A percentile compares a stretch with the other conserved stretches of the same genome.
Evolutionary conservation across 2,329 filamentous ascomycete genomes (phyloP).

Genomic region (Penicillium psychrosexuale): DNA sequence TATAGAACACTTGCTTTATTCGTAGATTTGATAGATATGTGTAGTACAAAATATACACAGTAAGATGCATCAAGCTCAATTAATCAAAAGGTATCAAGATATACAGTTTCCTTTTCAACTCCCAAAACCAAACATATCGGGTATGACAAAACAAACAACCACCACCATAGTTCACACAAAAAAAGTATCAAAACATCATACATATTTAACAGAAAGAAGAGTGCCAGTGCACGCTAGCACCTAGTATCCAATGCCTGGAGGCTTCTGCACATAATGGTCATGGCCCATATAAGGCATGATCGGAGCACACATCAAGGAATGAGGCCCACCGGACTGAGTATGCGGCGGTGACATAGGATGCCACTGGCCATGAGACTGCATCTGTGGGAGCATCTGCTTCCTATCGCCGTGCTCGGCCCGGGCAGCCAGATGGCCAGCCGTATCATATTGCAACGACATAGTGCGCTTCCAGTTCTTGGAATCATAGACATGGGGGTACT

Average conservation of each 20-base stretch:
- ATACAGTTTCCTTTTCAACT: slow-evolving; percentile 10
- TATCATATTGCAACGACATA: slow-evolving; percentile 29
- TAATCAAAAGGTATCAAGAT: slow-evolving; percentile 13
- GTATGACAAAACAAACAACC: slow-evolving; percentile 18
- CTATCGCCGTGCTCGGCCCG: slow-evolving; percentile 5
- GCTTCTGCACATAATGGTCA: slow-evolving; percentile 21
- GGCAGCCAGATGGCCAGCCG: slow-evolving; percentile 9
- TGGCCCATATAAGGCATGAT: slow-evolving; percentile 28
- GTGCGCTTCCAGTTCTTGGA: slow-evolving; percentile 31
- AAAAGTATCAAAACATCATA: slow-evolving; percentile 8
- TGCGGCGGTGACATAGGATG: slow-evolving; percentile 20
- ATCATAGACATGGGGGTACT: slow-evolving; percentile 22
- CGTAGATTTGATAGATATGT: neutral
- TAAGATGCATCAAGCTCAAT: neutral
- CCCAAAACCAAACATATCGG: slow-evolving; percentile 10
- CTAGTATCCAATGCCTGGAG: slow-evolving; percentile 25
- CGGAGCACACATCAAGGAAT: slow-evolving; percentile 29
- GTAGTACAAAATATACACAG: neutral
- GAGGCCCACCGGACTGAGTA: slow-evolving; percentile 22
- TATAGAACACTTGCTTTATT: neutral
- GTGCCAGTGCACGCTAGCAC: neutral
- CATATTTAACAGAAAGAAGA: slow-evolving; percentile 9
- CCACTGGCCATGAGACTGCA: slow-evolving; percentile 6
- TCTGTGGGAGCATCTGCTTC: slow-evolving; percentile 8
- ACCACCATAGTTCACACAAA: slow-evolving; percentile 17